These are phyloP conservation scores for Talaromyces liani DNA, from an alignment of 495 filamentous ascomycete species.

Conservation along the genomic window DNA sequence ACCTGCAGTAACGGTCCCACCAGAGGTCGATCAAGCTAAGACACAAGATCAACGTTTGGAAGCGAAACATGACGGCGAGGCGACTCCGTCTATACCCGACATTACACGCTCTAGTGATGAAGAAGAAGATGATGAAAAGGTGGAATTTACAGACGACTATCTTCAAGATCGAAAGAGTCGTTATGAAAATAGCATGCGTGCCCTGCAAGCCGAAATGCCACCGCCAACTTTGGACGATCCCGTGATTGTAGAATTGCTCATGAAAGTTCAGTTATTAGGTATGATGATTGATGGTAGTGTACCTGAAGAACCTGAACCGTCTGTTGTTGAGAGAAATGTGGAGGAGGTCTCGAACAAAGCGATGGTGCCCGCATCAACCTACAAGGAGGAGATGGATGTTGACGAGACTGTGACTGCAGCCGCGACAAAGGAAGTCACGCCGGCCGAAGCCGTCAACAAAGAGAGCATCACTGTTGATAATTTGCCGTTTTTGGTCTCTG, in stretches of 20 bases:
- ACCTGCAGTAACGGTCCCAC: slow-evolving; percentile 7
- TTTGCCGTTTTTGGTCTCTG: slow-evolving; percentile 41
- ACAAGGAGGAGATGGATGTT: slow-evolving; percentile 18
- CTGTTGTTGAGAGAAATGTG: slow-evolving; percentile 19
- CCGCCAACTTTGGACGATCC: slow-evolving; percentile 38
- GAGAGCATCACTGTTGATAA: slow-evolving; percentile 26
- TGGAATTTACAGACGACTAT: slow-evolving; percentile 42
- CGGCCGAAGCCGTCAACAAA: slow-evolving; percentile 9
- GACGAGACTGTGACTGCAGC: slow-evolving; percentile 17
- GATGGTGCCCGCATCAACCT: slow-evolving; percentile 11
- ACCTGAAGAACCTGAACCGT: slow-evolving; percentile 7
- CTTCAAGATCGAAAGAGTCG: slow-evolving; percentile 39
- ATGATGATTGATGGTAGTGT: slow-evolving; percentile 22
- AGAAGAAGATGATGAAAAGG: slow-evolving; percentile 36
- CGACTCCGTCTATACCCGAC: slow-evolving; percentile 16
- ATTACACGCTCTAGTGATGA: slow-evolving; percentile 32
- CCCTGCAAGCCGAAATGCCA: slow-evolving; percentile 38
- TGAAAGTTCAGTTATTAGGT: slow-evolving; percentile 39
- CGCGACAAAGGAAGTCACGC: slow-evolving; percentile 13
- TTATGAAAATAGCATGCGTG: slow-evolving; percentile 39
- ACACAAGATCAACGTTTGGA: background rate
- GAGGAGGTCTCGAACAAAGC: background rate
- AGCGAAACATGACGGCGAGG: background rate
- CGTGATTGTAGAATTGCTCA: slow-evolving; percentile 32
- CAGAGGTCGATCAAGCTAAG: slow-evolving; percentile 9